A percentile compares a stretch with the other conserved stretches of the same genome.
phyloP scores from a whole-genome alignment of 1,284 basidiomycete species.

The Cutaneotrichosporon spelunceum region DNA sequence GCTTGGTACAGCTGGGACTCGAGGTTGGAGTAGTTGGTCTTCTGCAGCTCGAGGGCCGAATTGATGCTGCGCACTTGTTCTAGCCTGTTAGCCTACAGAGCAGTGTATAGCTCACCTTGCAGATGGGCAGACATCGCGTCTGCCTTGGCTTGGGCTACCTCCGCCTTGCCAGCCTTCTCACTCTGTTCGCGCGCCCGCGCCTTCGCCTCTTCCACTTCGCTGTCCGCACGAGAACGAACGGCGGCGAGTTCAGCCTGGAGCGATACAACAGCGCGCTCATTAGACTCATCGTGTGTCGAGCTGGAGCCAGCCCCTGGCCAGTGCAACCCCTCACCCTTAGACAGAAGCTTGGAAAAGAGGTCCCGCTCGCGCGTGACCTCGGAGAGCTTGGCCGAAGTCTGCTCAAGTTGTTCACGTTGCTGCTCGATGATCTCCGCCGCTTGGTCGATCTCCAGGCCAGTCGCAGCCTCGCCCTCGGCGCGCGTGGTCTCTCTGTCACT shows the following conservation, averaged over 20 bases:
- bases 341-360: conserved; percentile 71
- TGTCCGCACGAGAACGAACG: conserved; percentile 61
- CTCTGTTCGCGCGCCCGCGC: conserved; percentile 63
- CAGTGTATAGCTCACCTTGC: conserved; percentile 57
- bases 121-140: conserved; percentile 71
- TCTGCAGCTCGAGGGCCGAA: conserved; percentile 46
- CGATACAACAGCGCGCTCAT: conserved; percentile 30
- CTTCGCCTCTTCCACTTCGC: conserved; percentile 69
- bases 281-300: conserved; percentile 18
- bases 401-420: conserved; percentile 58
- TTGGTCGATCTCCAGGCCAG: conserved; percentile 6
- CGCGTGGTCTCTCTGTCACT: conserved; percentile 57
- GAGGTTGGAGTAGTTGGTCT: conserved; percentile 39
- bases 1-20: conserved; percentile 40
- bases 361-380: conserved; percentile 84
- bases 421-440: background rate
- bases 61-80: conserved; percentile 49
- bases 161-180: conserved; percentile 64
- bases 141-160: conserved; percentile 70
- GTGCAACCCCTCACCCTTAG: conserved; percentile 43
- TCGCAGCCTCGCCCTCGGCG: conserved; percentile 4
- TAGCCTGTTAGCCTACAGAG: conserved; percentile 22
- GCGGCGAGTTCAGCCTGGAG: conserved; percentile 58
- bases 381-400: conserved; percentile 76
- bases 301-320: conserved; percentile 23